A percentile compares a stretch with the other conserved stretches of the same genome.
Conservation (phyloP, 768 basidiomycete genomes). For the Boletus tomentosulus region DNA sequence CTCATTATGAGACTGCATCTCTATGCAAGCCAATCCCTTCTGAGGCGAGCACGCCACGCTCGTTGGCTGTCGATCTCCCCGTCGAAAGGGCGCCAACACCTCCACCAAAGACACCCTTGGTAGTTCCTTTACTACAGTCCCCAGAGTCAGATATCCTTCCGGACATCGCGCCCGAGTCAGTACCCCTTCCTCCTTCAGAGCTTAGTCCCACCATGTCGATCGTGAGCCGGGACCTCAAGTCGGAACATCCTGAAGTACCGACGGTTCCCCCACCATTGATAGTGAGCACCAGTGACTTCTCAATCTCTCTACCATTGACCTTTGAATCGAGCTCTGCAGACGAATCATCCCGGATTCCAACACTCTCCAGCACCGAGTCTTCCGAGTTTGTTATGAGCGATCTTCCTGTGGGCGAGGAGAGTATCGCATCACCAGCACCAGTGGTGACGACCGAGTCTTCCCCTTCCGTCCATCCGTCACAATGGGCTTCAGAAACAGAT, state of each 20-base stretch:
- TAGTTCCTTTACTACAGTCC: slow-evolving; percentile 23
- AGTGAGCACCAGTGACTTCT: slow-evolving; percentile 21
- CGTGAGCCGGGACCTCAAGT: slow-evolving; percentile 18
- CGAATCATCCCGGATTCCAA: slow-evolving; percentile 31
- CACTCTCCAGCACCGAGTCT: slow-evolving; percentile 40
- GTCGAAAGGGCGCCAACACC: slow-evolving; percentile 20
- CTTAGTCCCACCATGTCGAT: slow-evolving; percentile 27
- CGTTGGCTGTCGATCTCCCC: slow-evolving; percentile 34
- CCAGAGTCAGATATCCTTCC: slow-evolving; percentile 21
- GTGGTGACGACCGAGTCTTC: slow-evolving; percentile 34
- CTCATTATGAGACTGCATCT: slow-evolving; percentile 48
- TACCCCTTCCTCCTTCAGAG: slow-evolving; percentile 41
- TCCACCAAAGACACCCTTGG: slow-evolving; percentile 27
- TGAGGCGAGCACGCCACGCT: slow-evolving; percentile 32
- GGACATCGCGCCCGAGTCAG: slow-evolving; percentile 19
- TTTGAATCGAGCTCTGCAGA: slow-evolving; percentile 32
- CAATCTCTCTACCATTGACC: slow-evolving; percentile 26
- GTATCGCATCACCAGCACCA: slow-evolving; percentile 33
- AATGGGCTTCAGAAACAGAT: slow-evolving; percentile 64
- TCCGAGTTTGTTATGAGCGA: slow-evolving; percentile 31
- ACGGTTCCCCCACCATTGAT: slow-evolving; percentile 12
- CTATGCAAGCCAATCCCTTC: slow-evolving; percentile 35
- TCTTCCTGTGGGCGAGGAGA: slow-evolving; percentile 25
- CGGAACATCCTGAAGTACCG: slow-evolving; percentile 13
- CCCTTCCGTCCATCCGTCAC: slow-evolving; percentile 38